These are phyloP conservation scores for Zygotorulaspora danielsina DNA, from an alignment of 805 yeast species.

Conservation along the genomic window DNA sequence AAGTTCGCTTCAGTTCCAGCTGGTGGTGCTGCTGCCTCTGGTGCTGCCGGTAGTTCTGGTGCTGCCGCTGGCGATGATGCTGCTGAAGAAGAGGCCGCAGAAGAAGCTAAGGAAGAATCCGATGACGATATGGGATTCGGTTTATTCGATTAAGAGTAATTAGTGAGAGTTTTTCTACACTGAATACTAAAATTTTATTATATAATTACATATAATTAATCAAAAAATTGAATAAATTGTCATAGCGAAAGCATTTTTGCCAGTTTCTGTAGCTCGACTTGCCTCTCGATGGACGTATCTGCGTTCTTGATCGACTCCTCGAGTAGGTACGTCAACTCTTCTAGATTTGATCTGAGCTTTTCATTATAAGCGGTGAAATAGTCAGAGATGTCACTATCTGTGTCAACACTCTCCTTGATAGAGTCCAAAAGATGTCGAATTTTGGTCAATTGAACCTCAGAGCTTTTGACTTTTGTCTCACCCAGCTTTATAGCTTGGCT, in stretches of 20 bases:
- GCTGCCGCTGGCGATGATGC: conserved; percentile 52
- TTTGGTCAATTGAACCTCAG: conserved; percentile 7
- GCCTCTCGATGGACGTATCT: conserved; percentile 3
- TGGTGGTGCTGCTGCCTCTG: conserved; percentile 73
- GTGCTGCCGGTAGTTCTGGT: conserved; percentile 52
- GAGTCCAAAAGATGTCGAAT: conserved; percentile 11
- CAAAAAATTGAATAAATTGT: conserved; percentile 7
- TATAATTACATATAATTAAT: conserved; percentile 9
- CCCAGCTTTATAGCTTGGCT: conserved; percentile 21
- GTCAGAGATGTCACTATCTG: conserved; percentile 3
- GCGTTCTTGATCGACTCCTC: conserved; percentile 21
- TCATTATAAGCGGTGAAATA: conserved; percentile 16
- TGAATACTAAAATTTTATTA: conserved; percentile 3
- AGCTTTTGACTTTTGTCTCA: conserved; percentile 6
- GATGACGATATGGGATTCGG: conserved; percentile 82
- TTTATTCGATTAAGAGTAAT: conserved; percentile 52
- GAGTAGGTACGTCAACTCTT: conserved; percentile 16
- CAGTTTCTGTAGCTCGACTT: conserved; percentile 2
- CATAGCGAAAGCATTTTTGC: conserved; percentile 2
- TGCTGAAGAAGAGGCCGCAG: conserved; percentile 55
- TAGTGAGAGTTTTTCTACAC: conserved; percentile 1
- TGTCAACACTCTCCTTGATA: conserved; percentile 7
- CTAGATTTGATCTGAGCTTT: conserved; percentile 11
- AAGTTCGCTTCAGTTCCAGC: conserved; percentile 78
- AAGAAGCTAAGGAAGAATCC: conserved; percentile 47